Evolutionary conservation across 2,329 filamentous ascomycete species (phyloP), one percentile per base, ranked within the genome.

Genomic region (Lecanicillium sp.): DNA sequence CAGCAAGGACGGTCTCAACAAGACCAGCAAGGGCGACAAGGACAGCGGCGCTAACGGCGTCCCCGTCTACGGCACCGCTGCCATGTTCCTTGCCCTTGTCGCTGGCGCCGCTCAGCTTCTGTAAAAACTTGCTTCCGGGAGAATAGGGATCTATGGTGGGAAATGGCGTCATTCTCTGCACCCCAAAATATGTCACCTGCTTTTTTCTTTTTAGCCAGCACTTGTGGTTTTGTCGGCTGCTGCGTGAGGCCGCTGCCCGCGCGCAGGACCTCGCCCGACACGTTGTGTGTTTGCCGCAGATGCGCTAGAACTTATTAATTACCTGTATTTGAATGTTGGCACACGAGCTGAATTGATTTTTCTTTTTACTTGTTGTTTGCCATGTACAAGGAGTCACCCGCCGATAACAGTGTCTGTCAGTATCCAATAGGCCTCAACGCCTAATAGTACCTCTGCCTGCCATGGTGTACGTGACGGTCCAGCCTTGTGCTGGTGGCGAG

Each of bases 71-170:
- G 78, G 75, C 69, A 66, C 67, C 51, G 61, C 67, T 17, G 64
- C 73, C 32, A 61, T 80, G 37, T 71, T 67, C 49, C 63, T 77
- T 44, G 73, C 68, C 52, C 65, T 69, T 47, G 54, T 77, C 37
- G 73, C 68, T 55, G 73, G 63, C 41, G 48, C 78, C 50, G 69
- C 71, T 48, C 72, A 77, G 58, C 65, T 79, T 58, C 62, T 81
- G 64, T 80, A 77, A 75, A 48, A 37, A 29, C 7, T 43, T 30
- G 36, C 27, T 49, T 12, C 45, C 20, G 23, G 39, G 27, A 39
- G 29, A 37, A 56, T 48, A 56, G 53, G 50, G 54, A 55, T 60
- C 58, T 52, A 60, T 57, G 55, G 58, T 53, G 57, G 60, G 59
- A 59, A 60, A 53, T 58, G 66, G 64, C 62, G 62, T 67, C 64